phyloP scores from a whole-genome alignment of 2,329 filamentous ascomycete genomes.

The Endoconidiophora polonica region DNA sequence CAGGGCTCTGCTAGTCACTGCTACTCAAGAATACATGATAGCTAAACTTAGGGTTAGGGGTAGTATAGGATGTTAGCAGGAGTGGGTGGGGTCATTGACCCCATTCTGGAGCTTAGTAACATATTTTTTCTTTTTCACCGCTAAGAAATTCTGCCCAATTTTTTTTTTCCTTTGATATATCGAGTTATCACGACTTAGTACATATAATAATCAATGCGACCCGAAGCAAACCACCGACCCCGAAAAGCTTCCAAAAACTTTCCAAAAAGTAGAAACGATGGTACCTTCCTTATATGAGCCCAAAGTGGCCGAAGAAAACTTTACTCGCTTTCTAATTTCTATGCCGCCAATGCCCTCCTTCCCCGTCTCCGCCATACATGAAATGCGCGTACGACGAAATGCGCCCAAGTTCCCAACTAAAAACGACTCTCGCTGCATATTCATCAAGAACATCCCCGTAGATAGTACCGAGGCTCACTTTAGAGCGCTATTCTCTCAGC shows the following conservation, averaged over 20 bases:
- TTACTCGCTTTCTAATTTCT: conserved; percentile 50
- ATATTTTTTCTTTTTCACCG: conserved; percentile 1
- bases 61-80: background rate
- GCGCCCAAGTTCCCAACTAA: conserved; percentile 59
- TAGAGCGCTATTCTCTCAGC: conserved; percentile 53
- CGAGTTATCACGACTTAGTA: background rate
- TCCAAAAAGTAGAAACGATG: conserved; percentile 3
- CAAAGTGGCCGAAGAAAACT: conserved; percentile 32
- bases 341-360: conserved; percentile 48
- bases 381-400: conserved; percentile 75
- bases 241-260: background rate
- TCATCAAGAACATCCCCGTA: conserved; percentile 75
- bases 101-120: conserved; percentile 3
- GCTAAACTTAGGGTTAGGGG: background rate
- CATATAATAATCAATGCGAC: background rate
- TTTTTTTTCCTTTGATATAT: conserved; percentile 9
- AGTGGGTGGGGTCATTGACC: background rate
- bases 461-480: conserved; percentile 69
- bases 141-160: conserved; percentile 8
- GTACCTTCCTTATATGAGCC: conserved; percentile 4
- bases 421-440: conserved; percentile 64
- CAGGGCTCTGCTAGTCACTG: no score
- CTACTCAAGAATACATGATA: no score
- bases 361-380: conserved; percentile 46
- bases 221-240: background rate